Conservation (phyloP, 2,329 filamentous ascomycete genomes). For the Fusarium devonianum region DNA sequence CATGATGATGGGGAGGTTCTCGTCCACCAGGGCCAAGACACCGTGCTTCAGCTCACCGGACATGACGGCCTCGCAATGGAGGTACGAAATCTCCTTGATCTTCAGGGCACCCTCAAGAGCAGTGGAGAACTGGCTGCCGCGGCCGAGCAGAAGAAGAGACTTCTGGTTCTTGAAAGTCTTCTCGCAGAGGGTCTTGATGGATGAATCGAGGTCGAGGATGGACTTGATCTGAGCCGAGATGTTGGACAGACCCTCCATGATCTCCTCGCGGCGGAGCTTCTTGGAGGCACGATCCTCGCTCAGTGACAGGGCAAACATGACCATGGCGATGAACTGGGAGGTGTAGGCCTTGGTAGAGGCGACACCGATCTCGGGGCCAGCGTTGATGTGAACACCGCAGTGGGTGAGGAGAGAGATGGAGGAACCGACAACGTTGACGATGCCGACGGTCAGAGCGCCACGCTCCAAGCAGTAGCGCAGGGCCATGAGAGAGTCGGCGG, state of each 20-base stretch:
- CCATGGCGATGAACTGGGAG: constrained; percentile 98
- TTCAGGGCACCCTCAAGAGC: constrained; percentile 97
- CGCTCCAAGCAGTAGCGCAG: constrained; percentile 98
- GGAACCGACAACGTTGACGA: constrained; percentile 98
- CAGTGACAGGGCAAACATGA: constrained; percentile 97
- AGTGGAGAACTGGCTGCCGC: constrained; percentile 96
- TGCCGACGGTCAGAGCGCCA: constrained; percentile 94
- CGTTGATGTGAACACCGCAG: constrained; percentile 99
- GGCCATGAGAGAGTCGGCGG: constrained; percentile 95
- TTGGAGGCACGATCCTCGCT: constrained; percentile 97
- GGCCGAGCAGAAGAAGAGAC: constrained; percentile 89
- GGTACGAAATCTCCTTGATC: constrained; percentile 99
- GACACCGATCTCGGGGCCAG: constrained; percentile 97
- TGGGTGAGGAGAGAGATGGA: constrained; percentile 98
- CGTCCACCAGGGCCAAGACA: constrained; percentile 94
- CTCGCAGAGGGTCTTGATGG: constrained; percentile 92
- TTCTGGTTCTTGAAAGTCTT: constrained; percentile 97
- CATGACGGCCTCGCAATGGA: constrained; percentile 99
- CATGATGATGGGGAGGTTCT: constrained; percentile 99
- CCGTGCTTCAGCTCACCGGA: constrained; percentile 99
- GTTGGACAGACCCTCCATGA: constrained; percentile 89
- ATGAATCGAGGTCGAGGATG: constrained; percentile 87
- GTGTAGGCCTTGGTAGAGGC: constrained; percentile 99
- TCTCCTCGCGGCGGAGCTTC: constrained; percentile 88
- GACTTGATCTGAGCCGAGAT: constrained; percentile 92